Evolutionary conservation across 148 eudicot species (phyloP), one percentile per base, ranked within the genome.

Genomic region (Nepenthes gracilis): DNA sequence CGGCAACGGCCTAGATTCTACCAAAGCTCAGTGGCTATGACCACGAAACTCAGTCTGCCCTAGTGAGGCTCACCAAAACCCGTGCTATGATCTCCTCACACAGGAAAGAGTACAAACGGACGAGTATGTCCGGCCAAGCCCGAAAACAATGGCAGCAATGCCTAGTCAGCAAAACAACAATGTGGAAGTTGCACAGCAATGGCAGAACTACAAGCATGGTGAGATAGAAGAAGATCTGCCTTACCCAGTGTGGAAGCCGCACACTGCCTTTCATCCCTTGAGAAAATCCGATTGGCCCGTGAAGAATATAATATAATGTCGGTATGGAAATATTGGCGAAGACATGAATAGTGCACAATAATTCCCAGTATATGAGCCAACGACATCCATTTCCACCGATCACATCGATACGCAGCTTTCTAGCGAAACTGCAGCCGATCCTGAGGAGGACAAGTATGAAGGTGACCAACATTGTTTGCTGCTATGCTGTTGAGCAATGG

Each of bases 331-430:
- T 53, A 47, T 76, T 80, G 36, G 89, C 67, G n/a, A 85, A 66
- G 58, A 88, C 84, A 77, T 93, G 96, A 67, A 82, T 57, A 2
- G 61, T 56, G 72, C 98, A 93, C 14, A 84, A 54, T 34, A 61
- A 54, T 67, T 84, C 94, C 96, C 96, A 93, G 37, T 75, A 77
- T 4, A 84, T 14, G 59, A 93, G 81, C 98, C 98, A 93, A 54
- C 56, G 70, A 53, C 75, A 61, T 38, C 98, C 98, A 36, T 78
- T 79, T 43, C 96, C 98, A 38, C 98, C 98, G 70, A 93, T 66
- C 1, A 95, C 86, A 75, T 93, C 94, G 1, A 93, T 76, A 71
- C 96, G 88, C 50, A 85, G 58, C 67, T 82, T 93, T 14, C 98
- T 96, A 0, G 80, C 86, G 48, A 72, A 57, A 15, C 98, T 96